Evolutionary conservation across 495 filamentous ascomycete species (phyloP).

Genomic region (Penicillium canariense): DNA sequence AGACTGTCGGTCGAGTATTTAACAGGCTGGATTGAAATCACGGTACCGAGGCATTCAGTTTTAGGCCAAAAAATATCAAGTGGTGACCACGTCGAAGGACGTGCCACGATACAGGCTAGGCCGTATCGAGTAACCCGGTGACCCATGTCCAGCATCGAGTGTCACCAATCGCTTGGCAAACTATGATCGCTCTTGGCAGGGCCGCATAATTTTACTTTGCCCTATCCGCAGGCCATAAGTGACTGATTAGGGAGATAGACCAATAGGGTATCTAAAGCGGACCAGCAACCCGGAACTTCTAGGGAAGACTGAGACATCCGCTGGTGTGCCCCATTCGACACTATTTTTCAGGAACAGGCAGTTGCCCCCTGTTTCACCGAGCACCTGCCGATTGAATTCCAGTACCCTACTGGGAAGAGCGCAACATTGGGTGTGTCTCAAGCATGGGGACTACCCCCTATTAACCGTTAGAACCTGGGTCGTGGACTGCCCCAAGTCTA

Average conservation of each 20-base stretch:
- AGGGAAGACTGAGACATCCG: conserved; percentile 6
- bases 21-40: too few relatives aligned
- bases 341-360: conserved; percentile 1
- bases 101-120: not conserved
- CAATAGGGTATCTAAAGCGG: not conserved
- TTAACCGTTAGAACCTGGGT: not conserved
- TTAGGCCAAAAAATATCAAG: not conserved
- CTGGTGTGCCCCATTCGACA: not conserved
- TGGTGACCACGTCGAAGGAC: not conserved
- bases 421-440: not conserved
- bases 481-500: too few relatives aligned
- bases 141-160: not conserved
- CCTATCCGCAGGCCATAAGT: not conserved
- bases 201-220: not conserved
- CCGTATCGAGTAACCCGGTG: not conserved
- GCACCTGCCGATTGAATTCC: not conserved
- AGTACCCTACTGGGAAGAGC: not conserved
- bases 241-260: not conserved
- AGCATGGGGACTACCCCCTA: not conserved
- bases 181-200: not conserved
- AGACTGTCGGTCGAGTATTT: too few relatives aligned
- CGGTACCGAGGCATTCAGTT: not conserved
- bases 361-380: conserved; percentile 6
- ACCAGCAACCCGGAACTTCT: not conserved
- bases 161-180: not conserved